Percentiles rank a stretch among this genome's conserved stretches.
Evolutionary conservation across 345 rosid genomes (phyloP).

Genomic region (Abelmoschus esculentus): DNA sequence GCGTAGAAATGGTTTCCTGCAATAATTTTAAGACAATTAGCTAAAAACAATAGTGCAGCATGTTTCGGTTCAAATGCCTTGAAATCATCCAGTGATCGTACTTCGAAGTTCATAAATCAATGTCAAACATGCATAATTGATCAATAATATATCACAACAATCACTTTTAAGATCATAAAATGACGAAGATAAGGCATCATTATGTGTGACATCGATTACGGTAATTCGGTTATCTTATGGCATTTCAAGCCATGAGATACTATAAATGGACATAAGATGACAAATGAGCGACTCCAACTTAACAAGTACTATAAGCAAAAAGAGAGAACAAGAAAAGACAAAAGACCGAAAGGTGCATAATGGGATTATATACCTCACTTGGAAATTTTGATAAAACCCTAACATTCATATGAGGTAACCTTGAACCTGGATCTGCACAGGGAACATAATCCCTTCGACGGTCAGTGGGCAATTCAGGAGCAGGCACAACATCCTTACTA

Average conservation of each 20-base stretch:
- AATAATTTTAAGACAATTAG: conserved; percentile 4
- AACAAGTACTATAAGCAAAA: background rate
- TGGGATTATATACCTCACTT: conserved; percentile 29
- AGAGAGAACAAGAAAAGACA: background rate
- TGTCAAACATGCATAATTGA: background rate
- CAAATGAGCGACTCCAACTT: background rate
- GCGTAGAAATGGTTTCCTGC: conserved; percentile 54
- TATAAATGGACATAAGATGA: background rate
- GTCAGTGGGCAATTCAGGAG: conserved; percentile 48
- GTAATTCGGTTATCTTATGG: background rate
- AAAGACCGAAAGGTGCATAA: background rate
- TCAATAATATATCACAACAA: background rate
- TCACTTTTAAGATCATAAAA: background rate
- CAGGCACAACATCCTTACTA: conserved; percentile 16
- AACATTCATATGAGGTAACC: conserved; percentile 77
- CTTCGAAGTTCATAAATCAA: background rate
- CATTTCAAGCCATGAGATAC: background rate
- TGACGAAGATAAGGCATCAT: background rate
- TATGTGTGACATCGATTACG: background rate
- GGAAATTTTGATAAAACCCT: conserved; percentile 35
- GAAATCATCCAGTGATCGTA: background rate
- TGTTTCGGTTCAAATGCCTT: background rate
- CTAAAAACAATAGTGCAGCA: background rate
- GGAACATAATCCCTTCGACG: conserved; percentile 77
- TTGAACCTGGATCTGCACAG: conserved; percentile 73